These are phyloP conservation scores for Plantago coronopus DNA, from an alignment of 305 asterid genomes.

Conservation along the genomic window DNA sequence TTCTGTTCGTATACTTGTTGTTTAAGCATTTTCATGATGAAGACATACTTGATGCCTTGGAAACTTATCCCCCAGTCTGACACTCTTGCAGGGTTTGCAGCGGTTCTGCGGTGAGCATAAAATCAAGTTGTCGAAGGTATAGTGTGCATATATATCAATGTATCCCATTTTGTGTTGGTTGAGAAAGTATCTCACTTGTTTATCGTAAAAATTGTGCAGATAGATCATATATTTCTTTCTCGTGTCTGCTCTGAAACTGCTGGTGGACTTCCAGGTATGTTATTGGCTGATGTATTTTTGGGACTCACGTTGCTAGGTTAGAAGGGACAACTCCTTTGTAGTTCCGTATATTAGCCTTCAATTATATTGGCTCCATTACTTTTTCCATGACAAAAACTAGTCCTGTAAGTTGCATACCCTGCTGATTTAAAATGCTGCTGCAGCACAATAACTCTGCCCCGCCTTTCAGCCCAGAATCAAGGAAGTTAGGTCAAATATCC, in stretches of 20 bases:
- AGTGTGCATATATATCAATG: slow-evolving; percentile 2
- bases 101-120: slow-evolving; percentile 89
- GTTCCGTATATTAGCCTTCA: too few relatives aligned
- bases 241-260: slow-evolving; percentile 98
- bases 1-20: slow-evolving; percentile 7
- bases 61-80: slow-evolving; percentile 17
- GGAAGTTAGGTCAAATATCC: too few relatives aligned
- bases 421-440: too few relatives aligned
- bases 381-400: too few relatives aligned
- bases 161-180: not conserved
- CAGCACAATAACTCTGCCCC: too few relatives aligned
- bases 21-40: slow-evolving; percentile 15
- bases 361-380: too few relatives aligned
- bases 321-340: not conserved
- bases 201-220: slow-evolving; percentile 41
- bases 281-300: not conserved
- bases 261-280: slow-evolving; percentile 94
- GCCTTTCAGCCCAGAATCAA: too few relatives aligned
- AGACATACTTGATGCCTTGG: slow-evolving; percentile 10
- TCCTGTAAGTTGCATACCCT: too few relatives aligned
- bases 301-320: not conserved
- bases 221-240: slow-evolving; percentile 95
- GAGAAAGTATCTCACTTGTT: slow-evolving; percentile 12
- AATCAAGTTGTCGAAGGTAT: slow-evolving; percentile 86
- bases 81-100: slow-evolving; percentile 74